These are phyloP conservation scores for Chrysoporthe puriensis DNA, from an alignment of 2,329 filamentous ascomycete genomes.

Conservation along the genomic window DNA sequence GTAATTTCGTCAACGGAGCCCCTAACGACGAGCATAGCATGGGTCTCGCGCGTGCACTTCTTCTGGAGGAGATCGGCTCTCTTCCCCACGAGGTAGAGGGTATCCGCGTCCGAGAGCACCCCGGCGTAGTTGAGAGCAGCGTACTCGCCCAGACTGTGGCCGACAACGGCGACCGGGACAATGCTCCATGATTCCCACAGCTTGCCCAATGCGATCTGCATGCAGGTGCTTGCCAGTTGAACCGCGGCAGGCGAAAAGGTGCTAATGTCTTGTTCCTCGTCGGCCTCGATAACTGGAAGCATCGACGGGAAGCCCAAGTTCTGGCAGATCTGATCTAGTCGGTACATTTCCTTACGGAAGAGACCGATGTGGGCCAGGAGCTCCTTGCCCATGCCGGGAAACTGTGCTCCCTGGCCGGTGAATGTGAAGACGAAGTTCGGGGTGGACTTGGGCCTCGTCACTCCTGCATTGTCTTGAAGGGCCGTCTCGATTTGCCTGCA, in stretches of 20 bases:
- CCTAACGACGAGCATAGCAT: conserved; percentile 64
- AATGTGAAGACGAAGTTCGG: conserved; percentile 57
- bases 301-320: conserved; percentile 59
- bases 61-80: conserved; percentile 66
- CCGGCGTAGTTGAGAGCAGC: conserved; percentile 71
- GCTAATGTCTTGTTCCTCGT: conserved; percentile 38
- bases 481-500: conserved; percentile 45
- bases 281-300: conserved; percentile 53
- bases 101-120: conserved; percentile 70
- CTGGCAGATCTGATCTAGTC: conserved; percentile 57
- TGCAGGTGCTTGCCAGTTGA: conserved; percentile 57
- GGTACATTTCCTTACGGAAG: conserved; percentile 41
- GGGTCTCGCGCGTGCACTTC: conserved; percentile 56
- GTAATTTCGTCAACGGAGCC: conserved; percentile 46
- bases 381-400: conserved; percentile 53
- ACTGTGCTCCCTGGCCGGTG: conserved; percentile 60
- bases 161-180: conserved; percentile 49
- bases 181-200: conserved; percentile 61
- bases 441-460: conserved; percentile 43
- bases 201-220: conserved; percentile 60
- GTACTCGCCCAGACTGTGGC: conserved; percentile 69
- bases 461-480: conserved; percentile 46
- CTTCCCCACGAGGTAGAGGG: conserved; percentile 71
- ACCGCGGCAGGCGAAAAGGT: conserved; percentile 49
- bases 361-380: neutral